Conservation (phyloP, 2,329 filamentous ascomycete species). For the Aureobasidium sp. region DNA sequence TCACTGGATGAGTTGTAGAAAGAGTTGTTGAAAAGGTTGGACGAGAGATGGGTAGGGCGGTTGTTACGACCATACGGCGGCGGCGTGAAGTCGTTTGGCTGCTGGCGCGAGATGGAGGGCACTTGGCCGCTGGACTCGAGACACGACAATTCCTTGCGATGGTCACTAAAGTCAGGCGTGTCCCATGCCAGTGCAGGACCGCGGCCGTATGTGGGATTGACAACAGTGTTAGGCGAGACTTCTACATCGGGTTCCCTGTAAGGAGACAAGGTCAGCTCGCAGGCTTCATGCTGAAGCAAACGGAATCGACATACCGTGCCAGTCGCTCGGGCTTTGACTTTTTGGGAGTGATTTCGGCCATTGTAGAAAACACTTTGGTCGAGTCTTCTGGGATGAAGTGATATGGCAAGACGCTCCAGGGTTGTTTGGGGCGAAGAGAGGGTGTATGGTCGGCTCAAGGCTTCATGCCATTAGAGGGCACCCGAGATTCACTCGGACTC, state of each 20-base stretch:
- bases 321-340: constrained; percentile 12
- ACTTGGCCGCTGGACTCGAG: constrained; percentile 51
- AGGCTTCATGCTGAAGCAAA: not conserved
- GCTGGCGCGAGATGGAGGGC: constrained; percentile 18
- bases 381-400: constrained; percentile 24
- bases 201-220: constrained; percentile 23
- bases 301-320: constrained; percentile 31
- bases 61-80: constrained; percentile 25
- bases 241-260: constrained; percentile 29
- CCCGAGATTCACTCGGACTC: not conserved
- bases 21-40: constrained; percentile 38
- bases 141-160: constrained; percentile 63
- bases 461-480: constrained; percentile 3
- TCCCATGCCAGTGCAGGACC: constrained; percentile 36
- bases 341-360: constrained; percentile 13
- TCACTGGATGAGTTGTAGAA: constrained; percentile 74
- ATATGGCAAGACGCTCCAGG: constrained; percentile 42
- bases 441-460: not conserved
- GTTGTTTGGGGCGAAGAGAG: not conserved
- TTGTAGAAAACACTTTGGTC: constrained; percentile 41
- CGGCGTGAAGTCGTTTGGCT: constrained; percentile 36
- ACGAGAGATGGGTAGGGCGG: constrained; percentile 28
- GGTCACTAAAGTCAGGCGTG: constrained; percentile 54
- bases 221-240: constrained; percentile 31
- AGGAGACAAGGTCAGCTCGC: not conserved